Evolutionary conservation across 768 basidiomycete genomes (phyloP), one percentile per base, ranked within the genome.

Genomic region (Mycena latifolia): DNA sequence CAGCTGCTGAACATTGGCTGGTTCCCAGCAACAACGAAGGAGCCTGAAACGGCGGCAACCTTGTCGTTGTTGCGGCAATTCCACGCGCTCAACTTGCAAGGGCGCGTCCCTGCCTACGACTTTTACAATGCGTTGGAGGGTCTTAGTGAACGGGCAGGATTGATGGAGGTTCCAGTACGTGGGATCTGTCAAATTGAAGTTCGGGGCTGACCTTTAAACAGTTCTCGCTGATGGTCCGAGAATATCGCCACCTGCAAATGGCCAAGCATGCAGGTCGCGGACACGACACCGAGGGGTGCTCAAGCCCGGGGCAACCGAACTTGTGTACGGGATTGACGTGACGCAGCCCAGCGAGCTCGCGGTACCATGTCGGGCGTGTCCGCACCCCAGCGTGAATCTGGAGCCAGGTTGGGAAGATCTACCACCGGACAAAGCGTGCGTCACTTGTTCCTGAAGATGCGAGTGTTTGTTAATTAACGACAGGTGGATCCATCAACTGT

Each of bases 71-170:
- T 77, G 14, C 39, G 64, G 1, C 48, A 48, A 18, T 74, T 75
- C 47, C 75, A 74, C 24, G 56, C 55, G 5, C 9, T 70, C 7
- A 73, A 71, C 39, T 50, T 72, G 10, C 63, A 72, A 48, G 69
- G 60, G 2, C 60, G 68, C 18, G 48, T 69, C 6, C 52, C 72
- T 0, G 61, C 69, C 15, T 67, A 52, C 12, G 72, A 74, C 55
- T 74, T 72, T 35, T 76, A 73, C 57, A 57, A 50, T 8, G n/a
- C 69, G 1, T 33, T 74, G 27, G 61, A 66, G 55, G 41, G 45
- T 2, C 5, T 56, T 9, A 56, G 41, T 18, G n/a, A 56, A 18
- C 29, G 31, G 0, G 29, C 45, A 10, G 56, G 56, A 6, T 22
- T 47, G 43, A 18, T 22, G 3, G 48, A 51, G 2, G 8, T 51